Evolutionary conservation across 768 basidiomycete species (phyloP).

Genomic region (Tylopilus vinaceipallidus): DNA sequence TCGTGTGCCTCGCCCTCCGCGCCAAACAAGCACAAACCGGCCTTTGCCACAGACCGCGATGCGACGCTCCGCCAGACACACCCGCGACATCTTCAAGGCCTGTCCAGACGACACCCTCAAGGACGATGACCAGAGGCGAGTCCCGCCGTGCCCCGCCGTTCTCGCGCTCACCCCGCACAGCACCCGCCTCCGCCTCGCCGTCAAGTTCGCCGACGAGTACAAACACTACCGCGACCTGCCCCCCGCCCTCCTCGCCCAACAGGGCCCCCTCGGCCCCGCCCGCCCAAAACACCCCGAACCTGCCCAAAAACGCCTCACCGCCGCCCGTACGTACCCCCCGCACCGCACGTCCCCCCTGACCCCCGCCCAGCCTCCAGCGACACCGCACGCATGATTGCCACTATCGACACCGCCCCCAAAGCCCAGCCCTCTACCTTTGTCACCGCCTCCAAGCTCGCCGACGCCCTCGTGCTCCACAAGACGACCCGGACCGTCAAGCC

Average conservation of each 20-base stretch:
- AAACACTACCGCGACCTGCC: slow-evolving; percentile 84
- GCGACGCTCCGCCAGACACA: slow-evolving; percentile 63
- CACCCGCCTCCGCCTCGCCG: slow-evolving; percentile 68
- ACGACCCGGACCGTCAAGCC: slow-evolving; percentile 93
- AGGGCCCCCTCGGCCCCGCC: slow-evolving; percentile 77
- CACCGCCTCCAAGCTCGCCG: slow-evolving; percentile 68
- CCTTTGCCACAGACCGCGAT: slow-evolving; percentile 21
- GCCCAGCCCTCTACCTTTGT: slow-evolving; percentile 69
- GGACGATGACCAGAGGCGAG: slow-evolving; percentile 64
- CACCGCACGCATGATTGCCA: slow-evolving; percentile 67
- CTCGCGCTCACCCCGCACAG: slow-evolving; percentile 23
- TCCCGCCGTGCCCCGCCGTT: not conserved
- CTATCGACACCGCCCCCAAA: slow-evolving; percentile 71
- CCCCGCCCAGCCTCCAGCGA: slow-evolving; percentile 34
- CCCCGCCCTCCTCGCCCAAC: slow-evolving; percentile 73
- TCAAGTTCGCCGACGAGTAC: slow-evolving; percentile 91
- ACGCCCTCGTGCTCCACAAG: slow-evolving; percentile 89
- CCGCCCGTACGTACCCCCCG: slow-evolving; percentile 51
- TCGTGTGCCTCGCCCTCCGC: too few relatives aligned
- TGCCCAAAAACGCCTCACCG: slow-evolving; percentile 65
- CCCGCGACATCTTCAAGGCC: slow-evolving; percentile 66
- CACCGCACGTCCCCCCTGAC: too few relatives aligned
- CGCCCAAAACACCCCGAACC: slow-evolving; percentile 51
- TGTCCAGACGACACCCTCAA: slow-evolving; percentile 55
- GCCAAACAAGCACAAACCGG: not conserved